These are phyloP conservation scores for Kondoa subrosea DNA, from an alignment of 768 basidiomycete species.

Conservation along the genomic window DNA sequence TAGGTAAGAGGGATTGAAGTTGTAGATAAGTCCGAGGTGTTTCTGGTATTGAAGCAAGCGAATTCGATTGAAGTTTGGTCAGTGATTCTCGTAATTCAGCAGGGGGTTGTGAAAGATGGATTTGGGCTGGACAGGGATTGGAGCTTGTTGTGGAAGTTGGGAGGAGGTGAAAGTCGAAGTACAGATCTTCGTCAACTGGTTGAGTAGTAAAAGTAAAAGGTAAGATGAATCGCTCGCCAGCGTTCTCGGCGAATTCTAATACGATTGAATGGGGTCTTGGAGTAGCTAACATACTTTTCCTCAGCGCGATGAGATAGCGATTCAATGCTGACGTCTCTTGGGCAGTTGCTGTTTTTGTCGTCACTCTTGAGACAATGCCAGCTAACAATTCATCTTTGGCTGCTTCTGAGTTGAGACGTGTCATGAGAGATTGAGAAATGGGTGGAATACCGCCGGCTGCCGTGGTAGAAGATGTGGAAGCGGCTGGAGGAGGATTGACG, in stretches of 20 bases:
- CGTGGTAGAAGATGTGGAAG: background rate
- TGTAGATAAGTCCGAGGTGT: too few relatives aligned
- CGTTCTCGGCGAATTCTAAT: constrained; percentile 1
- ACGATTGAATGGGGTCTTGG: background rate
- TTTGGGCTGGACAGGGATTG: too few relatives aligned
- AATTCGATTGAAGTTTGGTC: too few relatives aligned
- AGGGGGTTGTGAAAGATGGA: too few relatives aligned
- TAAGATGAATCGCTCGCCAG: background rate
- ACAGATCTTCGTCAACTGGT: background rate
- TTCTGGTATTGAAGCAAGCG: too few relatives aligned
- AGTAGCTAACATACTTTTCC: background rate
- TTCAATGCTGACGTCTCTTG: constrained; percentile 1
- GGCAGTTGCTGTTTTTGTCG: background rate
- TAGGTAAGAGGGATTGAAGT: too few relatives aligned
- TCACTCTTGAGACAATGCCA: background rate
- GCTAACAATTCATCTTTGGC: background rate
- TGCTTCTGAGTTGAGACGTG: background rate
- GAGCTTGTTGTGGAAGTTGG: background rate
- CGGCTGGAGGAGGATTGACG: background rate
- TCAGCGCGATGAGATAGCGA: constrained; percentile 1
- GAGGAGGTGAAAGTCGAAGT: background rate
- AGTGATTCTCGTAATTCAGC: too few relatives aligned
- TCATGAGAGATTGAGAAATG: background rate
- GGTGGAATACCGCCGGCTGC: background rate
- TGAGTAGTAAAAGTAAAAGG: background rate